Evolutionary conservation across 805 yeast species (phyloP), one percentile per base, ranked within the genome.

Genomic region (Sugiyamaella americana): DNA sequence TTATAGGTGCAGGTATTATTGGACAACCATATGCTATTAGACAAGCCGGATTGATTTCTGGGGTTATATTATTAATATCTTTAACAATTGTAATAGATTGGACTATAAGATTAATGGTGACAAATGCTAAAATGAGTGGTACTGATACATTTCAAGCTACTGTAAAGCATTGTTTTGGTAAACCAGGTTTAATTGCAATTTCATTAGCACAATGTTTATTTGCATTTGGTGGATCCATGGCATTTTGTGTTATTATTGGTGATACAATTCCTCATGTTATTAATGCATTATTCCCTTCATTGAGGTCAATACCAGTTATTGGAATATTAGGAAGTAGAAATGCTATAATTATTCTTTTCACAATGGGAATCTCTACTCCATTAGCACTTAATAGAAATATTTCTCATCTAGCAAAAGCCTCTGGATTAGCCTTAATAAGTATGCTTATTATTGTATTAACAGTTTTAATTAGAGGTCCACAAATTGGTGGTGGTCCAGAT

Each of bases 221-320:
- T 71, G 97, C 98, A 1, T 81, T 87, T 58, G 97, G 98, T 21
- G 98, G 98, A 0, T 79, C 87, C 50, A 80, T 87, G 72, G 97
- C 96, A 1, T 91, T 87, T 65, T 85, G 95, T 51, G 89, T 89
- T 44, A 91, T 89, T 54, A 87, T 89, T 26, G 98, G 98, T 18
- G 98, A 89, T 59, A 85, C 96, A 0, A 80, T 91, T 30, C 97
- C 98, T 0, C 96, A 87, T 62, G 96, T 89, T 3, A 62, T 91
- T 41, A 69, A 79, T 47, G 77, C 87, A 2, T 61, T 87, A 29
- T 73, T 87, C 49, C 82, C 84, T 0, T 51, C 60, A 3, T 61
- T 66, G 30, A 51, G 51, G 5, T 42, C 54, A 17, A 53, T 63
- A 16, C 58, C 65, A 1, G 62, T 74, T n/a, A 50, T 82, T 4